These are phyloP conservation scores for Vanrija sp. DNA, from an alignment of 1,284 basidiomycete genomes.

Conservation along the genomic window DNA sequence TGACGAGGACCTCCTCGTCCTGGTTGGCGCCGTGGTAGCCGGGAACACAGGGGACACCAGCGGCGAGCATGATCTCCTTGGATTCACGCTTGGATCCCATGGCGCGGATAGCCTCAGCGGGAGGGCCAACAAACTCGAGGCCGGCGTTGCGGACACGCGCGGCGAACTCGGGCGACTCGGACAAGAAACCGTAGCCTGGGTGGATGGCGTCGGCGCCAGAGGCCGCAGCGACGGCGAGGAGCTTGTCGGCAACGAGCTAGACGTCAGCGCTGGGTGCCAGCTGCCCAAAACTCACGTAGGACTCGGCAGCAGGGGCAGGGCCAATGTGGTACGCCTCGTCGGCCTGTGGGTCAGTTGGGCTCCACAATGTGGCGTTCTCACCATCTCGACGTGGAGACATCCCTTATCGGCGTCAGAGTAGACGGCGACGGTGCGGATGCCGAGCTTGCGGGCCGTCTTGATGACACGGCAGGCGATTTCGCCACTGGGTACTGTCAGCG, in stretches of 20 bases:
- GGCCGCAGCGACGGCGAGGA: conserved; percentile 70
- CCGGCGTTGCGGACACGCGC: conserved; percentile 53
- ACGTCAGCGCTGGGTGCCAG: background rate
- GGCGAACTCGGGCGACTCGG: conserved; percentile 64
- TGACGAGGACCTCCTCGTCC: conserved; percentile 53
- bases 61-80: conserved; percentile 81
- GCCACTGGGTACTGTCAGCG: conserved; percentile 50
- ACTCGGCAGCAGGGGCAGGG: conserved; percentile 78
- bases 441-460: conserved; percentile 77
- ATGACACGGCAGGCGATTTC: conserved; percentile 95
- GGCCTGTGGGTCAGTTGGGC: conserved; percentile 56
- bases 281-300: conserved; percentile 63
- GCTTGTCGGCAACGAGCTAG: conserved; percentile 83
- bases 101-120: conserved; percentile 55
- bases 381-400: conserved; percentile 67
- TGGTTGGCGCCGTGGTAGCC: conserved; percentile 57
- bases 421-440: conserved; percentile 86
- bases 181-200: conserved; percentile 81
- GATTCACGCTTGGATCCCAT: conserved; percentile 66
- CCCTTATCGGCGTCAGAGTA: conserved; percentile 81
- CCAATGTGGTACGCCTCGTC: conserved; percentile 94
- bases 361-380: conserved; percentile 5
- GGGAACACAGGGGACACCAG: conserved; percentile 89
- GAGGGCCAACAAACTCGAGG: conserved; percentile 63
- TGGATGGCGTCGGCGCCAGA: conserved; percentile 71